These are phyloP conservation scores for Cucurbita argyrosperma DNA, from an alignment of 306 rosid genomes.

Conservation along the genomic window DNA sequence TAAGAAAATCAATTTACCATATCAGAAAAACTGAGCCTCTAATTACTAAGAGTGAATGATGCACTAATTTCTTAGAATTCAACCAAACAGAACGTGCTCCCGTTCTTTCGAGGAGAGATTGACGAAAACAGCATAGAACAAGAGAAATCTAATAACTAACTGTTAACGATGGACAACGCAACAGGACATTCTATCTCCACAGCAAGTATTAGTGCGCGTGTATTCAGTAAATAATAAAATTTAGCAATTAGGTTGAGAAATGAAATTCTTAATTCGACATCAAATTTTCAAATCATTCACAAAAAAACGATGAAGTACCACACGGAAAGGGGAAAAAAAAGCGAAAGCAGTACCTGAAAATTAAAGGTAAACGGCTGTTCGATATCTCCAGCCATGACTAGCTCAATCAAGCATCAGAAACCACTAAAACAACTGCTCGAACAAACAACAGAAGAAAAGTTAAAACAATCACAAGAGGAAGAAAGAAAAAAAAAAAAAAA, in stretches of 20 bases:
- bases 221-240: not conserved
- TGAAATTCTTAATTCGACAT: not conserved
- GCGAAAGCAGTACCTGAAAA: slow-evolving; percentile 30
- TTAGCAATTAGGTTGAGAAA: not conserved
- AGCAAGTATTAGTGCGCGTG: not conserved
- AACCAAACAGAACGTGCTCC: not conserved
- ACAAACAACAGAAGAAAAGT: not conserved
- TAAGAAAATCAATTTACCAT: not conserved
- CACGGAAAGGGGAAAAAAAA: not conserved
- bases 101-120: not conserved
- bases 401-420: slow-evolving; percentile 7
- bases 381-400: slow-evolving; percentile 51
- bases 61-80: not conserved
- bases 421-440: slow-evolving; percentile 10
- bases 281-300: not conserved
- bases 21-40: not conserved
- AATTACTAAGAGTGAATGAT: not conserved
- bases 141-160: not conserved
- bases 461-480: not conserved
- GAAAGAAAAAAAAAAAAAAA: not conserved
- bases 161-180: not conserved
- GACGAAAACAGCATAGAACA: not conserved
- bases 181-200: not conserved
- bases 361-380: slow-evolving; percentile 37
- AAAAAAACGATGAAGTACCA: not conserved